Percentiles rank a stretch among this genome's conserved stretches.
phyloP scores from a whole-genome alignment of 2,329 filamentous ascomycete species.

The Macroventuria anomochaeta region DNA sequence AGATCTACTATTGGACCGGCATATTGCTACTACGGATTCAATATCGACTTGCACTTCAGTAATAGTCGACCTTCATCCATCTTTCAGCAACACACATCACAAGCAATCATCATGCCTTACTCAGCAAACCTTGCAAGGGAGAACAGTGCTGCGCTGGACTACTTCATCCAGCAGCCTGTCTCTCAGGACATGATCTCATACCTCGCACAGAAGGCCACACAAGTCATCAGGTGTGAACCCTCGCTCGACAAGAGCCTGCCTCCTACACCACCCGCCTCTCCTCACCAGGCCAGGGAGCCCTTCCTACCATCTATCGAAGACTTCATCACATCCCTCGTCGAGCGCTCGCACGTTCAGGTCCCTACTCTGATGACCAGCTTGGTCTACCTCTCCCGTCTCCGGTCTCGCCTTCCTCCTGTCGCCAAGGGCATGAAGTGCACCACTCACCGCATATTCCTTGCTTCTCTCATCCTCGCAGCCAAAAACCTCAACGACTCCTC shows the following conservation, averaged over 20 bases:
- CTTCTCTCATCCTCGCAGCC: constrained; percentile 80
- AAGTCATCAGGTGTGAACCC: constrained; percentile 80
- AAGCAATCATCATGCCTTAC: constrained; percentile 52
- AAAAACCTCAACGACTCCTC: constrained; percentile 99
- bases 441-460: constrained; percentile 96
- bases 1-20: constrained; percentile 18
- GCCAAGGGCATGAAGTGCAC: constrained; percentile 97
- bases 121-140: constrained; percentile 52
- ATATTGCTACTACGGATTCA: constrained; percentile 25
- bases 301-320: constrained; percentile 78
- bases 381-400: constrained; percentile 88
- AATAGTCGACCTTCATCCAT: constrained; percentile 15
- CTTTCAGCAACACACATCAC: constrained; percentile 20
- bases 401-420: constrained; percentile 84
- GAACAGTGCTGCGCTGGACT: constrained; percentile 77
- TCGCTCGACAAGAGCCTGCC: constrained; percentile 58
- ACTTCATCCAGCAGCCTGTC: constrained; percentile 80
- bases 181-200: constrained; percentile 78
- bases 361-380: constrained; percentile 96
- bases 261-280: constrained; percentile 66
- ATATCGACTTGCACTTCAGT: constrained; percentile 11
- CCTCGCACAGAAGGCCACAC: constrained; percentile 74
- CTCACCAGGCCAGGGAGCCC: constrained; percentile 59
- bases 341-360: constrained; percentile 94
- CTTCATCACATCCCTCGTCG: constrained; percentile 91